Evolutionary conservation across 805 yeast species (phyloP).

Genomic region (Saccharomycopsis fermentans): DNA sequence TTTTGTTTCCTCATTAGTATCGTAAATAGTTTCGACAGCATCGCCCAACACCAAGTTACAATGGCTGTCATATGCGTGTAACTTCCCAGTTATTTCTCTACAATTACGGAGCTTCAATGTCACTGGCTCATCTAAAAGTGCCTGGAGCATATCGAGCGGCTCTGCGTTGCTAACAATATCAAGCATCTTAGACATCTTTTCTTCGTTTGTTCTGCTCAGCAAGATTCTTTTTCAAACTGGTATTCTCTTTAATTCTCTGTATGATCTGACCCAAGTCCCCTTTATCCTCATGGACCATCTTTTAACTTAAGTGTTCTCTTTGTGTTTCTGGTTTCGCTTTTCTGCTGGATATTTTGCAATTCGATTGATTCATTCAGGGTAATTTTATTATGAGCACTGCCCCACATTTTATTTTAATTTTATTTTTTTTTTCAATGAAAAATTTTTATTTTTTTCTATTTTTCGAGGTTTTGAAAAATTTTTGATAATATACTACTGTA

Average conservation of each 20-base stretch:
- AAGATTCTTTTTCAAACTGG: background rate
- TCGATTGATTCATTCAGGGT: slow-evolving; percentile 20
- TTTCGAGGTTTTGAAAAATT: slow-evolving; percentile 1
- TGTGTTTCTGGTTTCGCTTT: background rate
- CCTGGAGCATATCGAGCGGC: slow-evolving; percentile 84
- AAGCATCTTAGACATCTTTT: slow-evolving; percentile 15
- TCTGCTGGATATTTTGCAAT: background rate
- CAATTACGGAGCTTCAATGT: slow-evolving; percentile 89
- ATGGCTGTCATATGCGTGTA: slow-evolving; percentile 93
- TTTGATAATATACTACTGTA: background rate
- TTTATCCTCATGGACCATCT: no score
- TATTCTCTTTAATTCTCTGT: background rate
- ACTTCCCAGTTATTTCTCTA: slow-evolving; percentile 79
- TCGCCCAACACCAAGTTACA: slow-evolving; percentile 94
- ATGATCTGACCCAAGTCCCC: no score
- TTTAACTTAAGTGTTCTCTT: background rate
- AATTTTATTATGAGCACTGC: background rate
- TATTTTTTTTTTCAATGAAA: background rate
- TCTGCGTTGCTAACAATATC: slow-evolving; percentile 32
- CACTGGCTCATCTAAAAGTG: slow-evolving; percentile 78
- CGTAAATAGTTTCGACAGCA: slow-evolving; percentile 74
- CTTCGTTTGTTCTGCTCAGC: background rate
- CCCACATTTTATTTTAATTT: background rate
- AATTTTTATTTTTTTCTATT: background rate
- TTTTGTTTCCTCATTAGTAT: slow-evolving; percentile 38